Evolutionary conservation across 2,329 filamentous ascomycete genomes (phyloP), one percentile per base, ranked within the genome.

Genomic region (Thielaviopsis ethacetica): DNA sequence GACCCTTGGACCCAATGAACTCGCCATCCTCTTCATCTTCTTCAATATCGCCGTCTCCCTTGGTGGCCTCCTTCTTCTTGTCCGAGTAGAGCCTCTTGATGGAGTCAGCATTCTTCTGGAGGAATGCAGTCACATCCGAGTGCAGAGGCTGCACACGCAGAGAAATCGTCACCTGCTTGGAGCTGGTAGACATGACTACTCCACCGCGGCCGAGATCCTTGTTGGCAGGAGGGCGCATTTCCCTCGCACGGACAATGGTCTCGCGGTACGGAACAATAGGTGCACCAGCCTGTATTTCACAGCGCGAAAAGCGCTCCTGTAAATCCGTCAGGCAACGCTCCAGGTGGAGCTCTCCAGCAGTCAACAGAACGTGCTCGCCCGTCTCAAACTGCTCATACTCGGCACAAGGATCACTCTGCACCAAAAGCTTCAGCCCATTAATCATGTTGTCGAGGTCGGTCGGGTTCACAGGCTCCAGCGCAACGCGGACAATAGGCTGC

Each of bases 201-300:
- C 81, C 85, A 53, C 93, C 93, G 67, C 93, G 80, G 1, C 91
- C 91, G 19, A 96, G 76, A 13, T 94, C 88, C 63, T 91, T 85
- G 70, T 94, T 88, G 61, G 79, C 88, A 0, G 89, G 86, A 1
- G 90, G 83, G 24, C 90, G 84, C 93, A 98, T 98, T 70, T 98
- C 93, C 44, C 90, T 82, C 0, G 85, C 87, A 26, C 82, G 80
- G 49, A 96, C 84, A 61, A 95, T 95, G 0, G 89, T 93, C 72
- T 98, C 93, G 59, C 91, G 80, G 70, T 95, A 98, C 0, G 93
- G 93, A 15, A 98, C 93, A 62, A 98, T 97, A 1, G 93, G 88
- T 51, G 88, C 88, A 59, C 93, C 91, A 27, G 88, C 88, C 67
- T 97, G 91, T 57, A 98, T 91, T 64, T 97, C 91, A 68, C 94